Base-by-base conservation (phyloP, 2,329 filamentous ascomycete genomes). In the Xylariaceae sp. region DNA sequence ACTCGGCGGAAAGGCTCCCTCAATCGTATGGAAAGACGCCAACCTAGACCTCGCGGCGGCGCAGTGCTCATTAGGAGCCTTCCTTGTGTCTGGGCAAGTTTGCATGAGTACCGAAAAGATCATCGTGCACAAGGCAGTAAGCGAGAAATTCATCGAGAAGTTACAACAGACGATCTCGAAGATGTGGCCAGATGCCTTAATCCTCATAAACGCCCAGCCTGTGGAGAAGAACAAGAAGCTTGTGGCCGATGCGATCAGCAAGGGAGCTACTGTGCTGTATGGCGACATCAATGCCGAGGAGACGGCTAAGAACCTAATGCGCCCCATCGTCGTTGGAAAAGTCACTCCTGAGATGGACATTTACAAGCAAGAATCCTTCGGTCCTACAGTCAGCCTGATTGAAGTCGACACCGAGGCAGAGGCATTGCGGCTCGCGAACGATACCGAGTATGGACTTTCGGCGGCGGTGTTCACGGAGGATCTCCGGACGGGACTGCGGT, bases 61-160 rank as follows among this genome's bases (percentile, higher is more conserved):
- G 44, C 73, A 76, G 48, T 79, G 78, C 46, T 72, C 76, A 0
- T 61, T 79, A 5, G 83, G 82, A 8, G 72, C 81, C 0, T 83
- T 85, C 58, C 57, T 83, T 49, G 76, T 84, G 56, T 70, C 67
- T 14, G 83, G 83, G 1, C 83, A 87, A 67, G 75, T 86, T 36
- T 86, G 83, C 67, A 85, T 86, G 82, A 74, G 77, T 5, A 85
- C 82, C 0, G 83, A 86, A 61, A 74, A 78, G n/a, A 80, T 85
- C 48, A 61, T 84, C n/a, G 78, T 85, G 20, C 75, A 83, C 61
- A 72, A 72, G 43, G 67, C 67, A 29, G 67, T 85, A 45, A 69
- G 71, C 42, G 67, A 70, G 17, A 62, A 72, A 20, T 85, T 85
- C 64, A 70, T 62, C 48, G 49, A 52, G 40, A 64, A 61, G 53